Evolutionary conservation across 2,329 filamentous ascomycete genomes (phyloP).

Genomic region (Paraphaeosphaeria sporulosa): DNA sequence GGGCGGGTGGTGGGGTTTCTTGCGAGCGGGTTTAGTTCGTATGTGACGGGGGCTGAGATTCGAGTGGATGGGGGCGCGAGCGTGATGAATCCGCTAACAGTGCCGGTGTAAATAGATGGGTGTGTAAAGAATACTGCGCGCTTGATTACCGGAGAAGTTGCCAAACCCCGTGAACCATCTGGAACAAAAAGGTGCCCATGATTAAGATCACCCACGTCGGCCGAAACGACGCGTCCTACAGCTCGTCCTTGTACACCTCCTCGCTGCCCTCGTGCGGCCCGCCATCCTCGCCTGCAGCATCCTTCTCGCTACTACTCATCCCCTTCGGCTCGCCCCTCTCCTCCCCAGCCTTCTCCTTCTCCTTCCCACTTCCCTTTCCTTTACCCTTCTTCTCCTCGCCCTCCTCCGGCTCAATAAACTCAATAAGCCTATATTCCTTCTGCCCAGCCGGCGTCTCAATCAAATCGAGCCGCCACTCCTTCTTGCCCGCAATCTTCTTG

Average conservation of each 20-base stretch:
- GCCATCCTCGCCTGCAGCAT: slow-evolving; percentile 28
- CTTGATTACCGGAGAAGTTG: not conserved
- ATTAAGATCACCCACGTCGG: not conserved
- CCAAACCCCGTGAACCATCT: not conserved
- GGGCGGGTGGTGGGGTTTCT: slow-evolving; percentile 68
- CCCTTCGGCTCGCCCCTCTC: slow-evolving; percentile 48
- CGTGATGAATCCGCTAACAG: slow-evolving; percentile 50
- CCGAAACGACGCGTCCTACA: slow-evolving; percentile 29
- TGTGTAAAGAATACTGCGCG: not conserved
- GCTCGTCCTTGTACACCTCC: slow-evolving; percentile 52
- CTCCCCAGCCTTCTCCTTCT: slow-evolving; percentile 32
- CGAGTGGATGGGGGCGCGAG: slow-evolving; percentile 68
- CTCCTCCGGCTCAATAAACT: slow-evolving; percentile 62
- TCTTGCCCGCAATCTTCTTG: slow-evolving; percentile 71
- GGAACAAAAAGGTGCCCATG: not conserved
- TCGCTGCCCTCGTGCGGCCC: slow-evolving; percentile 47
- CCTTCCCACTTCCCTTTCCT: slow-evolving; percentile 34
- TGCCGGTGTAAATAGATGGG: slow-evolving; percentile 35
- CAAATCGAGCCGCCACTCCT: slow-evolving; percentile 82
- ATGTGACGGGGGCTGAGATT: slow-evolving; percentile 68
- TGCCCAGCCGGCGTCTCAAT: slow-evolving; percentile 71
- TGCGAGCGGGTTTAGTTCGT: slow-evolving; percentile 68
- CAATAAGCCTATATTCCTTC: slow-evolving; percentile 72
- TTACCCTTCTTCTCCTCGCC: slow-evolving; percentile 28
- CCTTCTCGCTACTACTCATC: slow-evolving; percentile 48